These are phyloP conservation scores for Leccinum boreale DNA, from an alignment of 768 basidiomycete genomes.

Conservation along the genomic window DNA sequence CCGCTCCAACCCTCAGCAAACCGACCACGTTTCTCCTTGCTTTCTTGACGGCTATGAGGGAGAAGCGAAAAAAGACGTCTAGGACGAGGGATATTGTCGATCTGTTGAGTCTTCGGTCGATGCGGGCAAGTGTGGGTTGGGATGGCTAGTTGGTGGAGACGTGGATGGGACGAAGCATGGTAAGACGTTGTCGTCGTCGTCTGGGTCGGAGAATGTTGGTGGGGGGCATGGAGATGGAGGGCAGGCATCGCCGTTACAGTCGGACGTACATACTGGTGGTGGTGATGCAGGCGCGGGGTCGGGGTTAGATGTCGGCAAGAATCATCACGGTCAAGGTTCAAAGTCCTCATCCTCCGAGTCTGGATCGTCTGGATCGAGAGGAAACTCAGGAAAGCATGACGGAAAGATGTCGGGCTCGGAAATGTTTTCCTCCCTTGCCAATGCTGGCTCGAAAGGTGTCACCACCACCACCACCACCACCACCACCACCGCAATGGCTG, in stretches of 20 bases:
- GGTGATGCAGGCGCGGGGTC: neutral
- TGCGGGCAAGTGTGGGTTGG: neutral
- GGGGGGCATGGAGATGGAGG: neutral
- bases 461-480: neutral
- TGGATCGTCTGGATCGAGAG: neutral
- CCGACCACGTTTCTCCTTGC: too few species aligned
- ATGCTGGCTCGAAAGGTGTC: neutral
- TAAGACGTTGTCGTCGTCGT: neutral
- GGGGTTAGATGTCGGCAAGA: constrained; percentile 3
- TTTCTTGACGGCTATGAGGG: too few species aligned
- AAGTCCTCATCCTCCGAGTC: neutral
- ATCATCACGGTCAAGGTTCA: neutral
- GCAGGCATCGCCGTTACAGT: neutral
- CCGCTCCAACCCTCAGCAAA: too few species aligned
- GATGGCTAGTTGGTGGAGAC: constrained; percentile 18
- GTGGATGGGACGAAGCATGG: neutral
- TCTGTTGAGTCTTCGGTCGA: constrained; percentile 15
- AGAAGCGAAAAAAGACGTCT: too few species aligned
- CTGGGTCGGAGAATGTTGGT: constrained; percentile 9
- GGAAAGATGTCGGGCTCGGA: neutral
- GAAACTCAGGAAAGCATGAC: neutral
- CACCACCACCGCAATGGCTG: neutral
- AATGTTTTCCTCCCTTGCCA: neutral
- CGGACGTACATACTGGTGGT: neutral
- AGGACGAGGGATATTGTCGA: too few species aligned